phyloP scores from a whole-genome alignment of 2,329 filamentous ascomycete genomes.

The Didymella lethalis region DNA sequence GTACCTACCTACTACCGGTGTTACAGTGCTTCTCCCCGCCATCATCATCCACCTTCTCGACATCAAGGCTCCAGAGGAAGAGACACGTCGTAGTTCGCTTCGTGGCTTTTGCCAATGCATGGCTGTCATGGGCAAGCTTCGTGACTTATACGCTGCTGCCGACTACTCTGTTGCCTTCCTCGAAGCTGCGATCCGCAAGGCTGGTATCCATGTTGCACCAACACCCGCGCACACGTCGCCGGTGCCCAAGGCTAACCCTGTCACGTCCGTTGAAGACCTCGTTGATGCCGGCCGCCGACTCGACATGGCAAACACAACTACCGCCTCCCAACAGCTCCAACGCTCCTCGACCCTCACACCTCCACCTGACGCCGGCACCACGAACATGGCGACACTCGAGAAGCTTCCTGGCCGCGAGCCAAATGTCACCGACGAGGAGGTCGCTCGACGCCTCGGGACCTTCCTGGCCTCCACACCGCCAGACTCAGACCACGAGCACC shows the following conservation, averaged over 20 bases:
- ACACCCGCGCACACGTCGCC: slow-evolving; percentile 33
- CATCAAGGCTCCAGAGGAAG: slow-evolving; percentile 81
- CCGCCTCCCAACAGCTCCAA: slow-evolving; percentile 22
- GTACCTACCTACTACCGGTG: slow-evolving; percentile 86
- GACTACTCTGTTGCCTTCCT: slow-evolving; percentile 95
- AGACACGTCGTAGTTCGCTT: slow-evolving; percentile 75
- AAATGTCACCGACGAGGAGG: slow-evolving; percentile 56
- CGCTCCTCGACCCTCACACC: slow-evolving; percentile 50
- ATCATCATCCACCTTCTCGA: slow-evolving; percentile 94
- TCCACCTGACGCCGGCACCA: slow-evolving; percentile 50
- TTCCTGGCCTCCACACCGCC: slow-evolving; percentile 61
- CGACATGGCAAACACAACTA: slow-evolving; percentile 36
- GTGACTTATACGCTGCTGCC: slow-evolving; percentile 91
- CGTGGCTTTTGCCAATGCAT: slow-evolving; percentile 91
- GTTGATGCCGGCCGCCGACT: slow-evolving; percentile 56
- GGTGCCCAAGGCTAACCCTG: slow-evolving; percentile 38
- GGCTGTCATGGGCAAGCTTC: slow-evolving; percentile 84
- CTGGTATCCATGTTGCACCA: slow-evolving; percentile 74
- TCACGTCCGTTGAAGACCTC: slow-evolving; percentile 56
- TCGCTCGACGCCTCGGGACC: slow-evolving; percentile 57
- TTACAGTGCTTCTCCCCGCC: slow-evolving; percentile 88
- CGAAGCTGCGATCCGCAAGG: slow-evolving; percentile 89
- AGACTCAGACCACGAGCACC: slow-evolving; percentile 51
- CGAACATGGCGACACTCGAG: slow-evolving; percentile 45
- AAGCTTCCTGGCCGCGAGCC: slow-evolving; percentile 35